Evolutionary conservation across 208 protist genomes (phyloP), one percentile per base, ranked within the genome.

Genomic region (Leishmania arabica): DNA sequence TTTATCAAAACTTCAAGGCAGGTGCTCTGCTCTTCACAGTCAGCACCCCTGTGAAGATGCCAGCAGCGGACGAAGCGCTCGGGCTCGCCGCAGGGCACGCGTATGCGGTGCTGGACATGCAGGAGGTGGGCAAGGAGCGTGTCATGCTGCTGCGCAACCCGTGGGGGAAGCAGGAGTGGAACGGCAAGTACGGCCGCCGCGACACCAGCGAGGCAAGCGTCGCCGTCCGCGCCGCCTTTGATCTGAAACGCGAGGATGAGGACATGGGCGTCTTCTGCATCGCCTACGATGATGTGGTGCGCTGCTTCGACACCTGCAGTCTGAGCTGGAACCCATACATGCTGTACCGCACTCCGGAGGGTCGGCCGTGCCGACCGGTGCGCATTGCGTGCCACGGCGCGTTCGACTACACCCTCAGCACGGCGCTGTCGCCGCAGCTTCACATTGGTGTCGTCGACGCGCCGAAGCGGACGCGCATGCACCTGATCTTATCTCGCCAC

Each of bases 261-360:
- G 83, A 92, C 27, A 84, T 90, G 45, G 95, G 95, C 15, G 85
- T 96, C 60, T 98, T 98, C 78, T 97, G 91, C 86, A 95, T 98
- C 49, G 80, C 87, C 49, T 97, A 93, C 88, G 84, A 88, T 24
- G 94, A 97, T 79, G 77, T 94, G 15, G 76, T 89, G 47, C 71
- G 27, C 40, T 87, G 88, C 85, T 98, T 97, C 74, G 86, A 89
- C 65, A 84, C 88, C 34, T 89, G 82, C 82, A 89, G 79, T 76
- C 84, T 98, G 11, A 95, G 89, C 79, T 98, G 96, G 95, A 97
- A 96, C 79, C 96, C 96, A 49, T 96, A 97, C 84, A 86, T 95
- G 83, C 88, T 97, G 7, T 97, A 88, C 79, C 90, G 86, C 68
- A 88, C 85, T 0, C 53, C 87, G 37, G 90, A 95, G 6, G 91